Evolutionary conservation across 2,329 filamentous ascomycete species (phyloP), one percentile per base, ranked within the genome.

Genomic region (Claviceps sp.): DNA sequence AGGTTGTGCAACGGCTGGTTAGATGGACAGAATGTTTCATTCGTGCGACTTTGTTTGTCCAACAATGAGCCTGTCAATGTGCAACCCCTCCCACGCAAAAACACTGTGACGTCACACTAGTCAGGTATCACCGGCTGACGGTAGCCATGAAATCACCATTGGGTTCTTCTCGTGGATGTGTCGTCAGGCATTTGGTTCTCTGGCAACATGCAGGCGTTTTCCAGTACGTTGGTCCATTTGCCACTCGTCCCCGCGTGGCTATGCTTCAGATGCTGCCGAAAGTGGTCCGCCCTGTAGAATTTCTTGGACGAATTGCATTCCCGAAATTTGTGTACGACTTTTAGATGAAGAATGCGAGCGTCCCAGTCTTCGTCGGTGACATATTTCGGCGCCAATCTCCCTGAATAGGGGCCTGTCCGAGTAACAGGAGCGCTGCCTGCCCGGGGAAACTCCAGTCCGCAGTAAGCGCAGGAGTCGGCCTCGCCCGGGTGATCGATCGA

Each of bases 231-330:
- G 13, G 93, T 98, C 93, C 93, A 98, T 69, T 97, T 97, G 37
- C 93, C 93, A 68, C 89, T 96, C 0, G 89, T 91, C 39, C 93
- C 93, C 40, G 87, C 88, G 69, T 97, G 93, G 66, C 89, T 96
- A 67, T 98, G 93, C 74, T 97, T 98, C 54, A 98, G 74, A 69
- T 98, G 93, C 68, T 98, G 93, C 54, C 93, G 83, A 75, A 98
- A 98, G 67, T 98, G 93, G 67, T 98, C 93, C 38, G 93, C 93
- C 40, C 93, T 81, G 72, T 87, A 98, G 68, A 98, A 98, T 67
- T 97, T 97, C 75, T 98, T 98, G 59, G 87, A 86, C 62, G 93
- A 89, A 67, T 98, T 98, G 77, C 93, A 98, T 70, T 97, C 93
- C 56, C 89, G 82, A 65, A 95, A 98, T 65, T 98, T 98, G 73